These are phyloP conservation scores for Dothistroma pini DNA, from an alignment of 2,329 filamentous ascomycete genomes.

Conservation along the genomic window DNA sequence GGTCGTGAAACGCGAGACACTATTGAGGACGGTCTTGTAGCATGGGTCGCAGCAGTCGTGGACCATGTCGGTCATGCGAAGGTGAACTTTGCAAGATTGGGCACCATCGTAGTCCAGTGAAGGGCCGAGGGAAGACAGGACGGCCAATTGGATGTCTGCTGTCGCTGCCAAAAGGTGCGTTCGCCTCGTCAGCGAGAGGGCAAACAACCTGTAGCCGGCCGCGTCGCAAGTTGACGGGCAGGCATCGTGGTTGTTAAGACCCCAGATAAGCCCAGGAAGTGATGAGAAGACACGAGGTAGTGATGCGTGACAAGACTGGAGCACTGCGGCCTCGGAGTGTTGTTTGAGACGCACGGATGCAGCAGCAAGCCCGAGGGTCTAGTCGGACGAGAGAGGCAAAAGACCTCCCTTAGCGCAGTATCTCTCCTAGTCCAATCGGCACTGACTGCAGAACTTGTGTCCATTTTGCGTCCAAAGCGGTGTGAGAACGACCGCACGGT, in stretches of 20 bases:
- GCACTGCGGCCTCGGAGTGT: background rate
- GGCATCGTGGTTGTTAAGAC: background rate
- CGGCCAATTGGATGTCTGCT: background rate
- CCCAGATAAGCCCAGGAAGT: background rate
- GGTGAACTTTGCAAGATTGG: background rate
- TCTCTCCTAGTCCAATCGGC: no score
- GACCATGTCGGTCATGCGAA: background rate
- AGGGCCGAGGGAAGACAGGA: background rate
- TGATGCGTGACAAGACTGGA: background rate
- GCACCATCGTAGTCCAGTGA: no score
- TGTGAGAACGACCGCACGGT: background rate
- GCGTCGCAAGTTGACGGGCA: background rate
- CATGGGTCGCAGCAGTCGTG: background rate
- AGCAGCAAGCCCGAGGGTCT: background rate
- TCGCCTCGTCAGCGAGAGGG: background rate
- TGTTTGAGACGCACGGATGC: background rate
- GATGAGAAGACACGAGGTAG: background rate
- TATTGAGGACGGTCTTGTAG: background rate
- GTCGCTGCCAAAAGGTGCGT: background rate
- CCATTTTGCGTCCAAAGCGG: no score
- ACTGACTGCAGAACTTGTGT: no score
- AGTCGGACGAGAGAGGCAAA: no score
- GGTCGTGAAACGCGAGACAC: background rate
- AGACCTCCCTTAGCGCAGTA: no score
- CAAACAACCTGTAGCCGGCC: background rate